A percentile compares a stretch with the other conserved stretches of the same genome.
Conservation (phyloP, 2,329 filamentous ascomycete genomes). For the Fusarium phyllophilum region DNA sequence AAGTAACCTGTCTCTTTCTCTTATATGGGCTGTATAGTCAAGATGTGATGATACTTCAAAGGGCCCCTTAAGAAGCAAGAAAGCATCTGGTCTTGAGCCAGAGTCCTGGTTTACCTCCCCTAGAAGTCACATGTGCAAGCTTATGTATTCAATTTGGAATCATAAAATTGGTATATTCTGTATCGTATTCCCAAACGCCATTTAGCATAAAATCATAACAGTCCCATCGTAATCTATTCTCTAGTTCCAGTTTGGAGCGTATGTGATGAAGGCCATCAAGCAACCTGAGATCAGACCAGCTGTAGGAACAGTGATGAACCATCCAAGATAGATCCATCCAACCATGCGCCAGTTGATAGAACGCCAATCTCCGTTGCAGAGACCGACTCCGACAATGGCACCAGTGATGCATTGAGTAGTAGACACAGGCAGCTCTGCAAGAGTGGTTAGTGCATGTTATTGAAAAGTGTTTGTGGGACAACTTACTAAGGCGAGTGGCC, state of each 20-base stretch:
- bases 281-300: conserved; percentile 67
- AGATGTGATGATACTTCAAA: background rate
- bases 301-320: conserved; percentile 69
- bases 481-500: conserved; percentile 66
- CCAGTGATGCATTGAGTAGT: conserved; percentile 74
- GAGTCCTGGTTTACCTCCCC: too few species aligned
- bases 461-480: background rate
- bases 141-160: background rate
- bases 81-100: too few species aligned
- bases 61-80: background rate
- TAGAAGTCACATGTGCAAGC: background rate
- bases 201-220: background rate
- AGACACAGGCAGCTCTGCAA: conserved; percentile 66
- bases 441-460: conserved; percentile 5
- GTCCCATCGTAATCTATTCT: background rate
- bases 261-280: conserved; percentile 70
- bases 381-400: conserved; percentile 69
- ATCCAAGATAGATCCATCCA: conserved; percentile 67
- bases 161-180: conserved; percentile 2
- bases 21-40: background rate
- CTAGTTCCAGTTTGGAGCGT: conserved; percentile 63
- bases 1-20: conserved; percentile 28
- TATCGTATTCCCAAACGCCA: background rate
- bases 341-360: conserved; percentile 73
- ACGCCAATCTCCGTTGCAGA: conserved; percentile 67